Evolutionary conservation across 2,329 filamentous ascomycete species (phyloP), one percentile per base, ranked within the genome.

Genomic region (Hymenoscyphus scutula): DNA sequence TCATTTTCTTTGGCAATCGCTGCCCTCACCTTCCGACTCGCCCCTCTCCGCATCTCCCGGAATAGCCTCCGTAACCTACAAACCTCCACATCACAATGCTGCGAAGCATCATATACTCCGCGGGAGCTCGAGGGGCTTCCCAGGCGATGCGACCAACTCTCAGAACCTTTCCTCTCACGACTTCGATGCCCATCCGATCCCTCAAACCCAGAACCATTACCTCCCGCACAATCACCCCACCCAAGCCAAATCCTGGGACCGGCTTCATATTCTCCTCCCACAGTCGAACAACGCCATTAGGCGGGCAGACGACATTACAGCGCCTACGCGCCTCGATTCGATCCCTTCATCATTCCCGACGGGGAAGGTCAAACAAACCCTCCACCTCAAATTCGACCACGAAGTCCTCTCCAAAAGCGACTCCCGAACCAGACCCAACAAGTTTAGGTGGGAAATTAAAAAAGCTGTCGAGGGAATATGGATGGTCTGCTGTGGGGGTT

Each of bases 401-500:
- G 23, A 62, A 62, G 38, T 59, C 57, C 17, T 64, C 65, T 2
- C 56, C 63, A n/a, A 62, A 62, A 37, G 25, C 57, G 23, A 45
- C 62, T 1, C 61, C 64, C 11, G 67, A 65, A 32, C 61, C 64
- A 51, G 67, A 73, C 32, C 65, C 70, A 29, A 63, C 64, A 15
- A 68, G 58, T 25, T 29, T 74, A 5, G 65, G 68, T 1, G 71
- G 65, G 8, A 64, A 69, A 23, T 79, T 98, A 74, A 92, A 89
- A 77, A 92, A 91, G 74, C 84, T 99, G 54, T 92, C 89, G 2
- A 87, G 89, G 67, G 94, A 98, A 76, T 99, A 99, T 76, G 95
- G 95, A 48, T 98, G 93, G 92, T 84, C 90, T 3, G 93, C 93
- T 0, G 77, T 97, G 5, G 94, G 92, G n/a, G 91, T 99, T 15